Conservation (phyloP, 495 filamentous ascomycete genomes). For the Terfezia boudieri region DNA sequence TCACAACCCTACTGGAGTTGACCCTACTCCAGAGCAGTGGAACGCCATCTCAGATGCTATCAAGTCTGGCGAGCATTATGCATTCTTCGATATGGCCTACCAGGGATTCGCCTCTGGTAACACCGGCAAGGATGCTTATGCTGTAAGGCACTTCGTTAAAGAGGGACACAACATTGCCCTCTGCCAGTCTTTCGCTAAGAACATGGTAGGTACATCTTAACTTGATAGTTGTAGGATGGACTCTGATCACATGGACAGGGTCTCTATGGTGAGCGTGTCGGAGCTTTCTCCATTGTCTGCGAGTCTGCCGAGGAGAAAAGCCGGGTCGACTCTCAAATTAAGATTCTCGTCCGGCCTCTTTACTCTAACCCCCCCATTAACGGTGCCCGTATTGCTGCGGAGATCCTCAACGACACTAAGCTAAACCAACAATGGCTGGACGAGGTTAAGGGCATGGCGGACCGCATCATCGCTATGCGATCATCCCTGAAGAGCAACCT, state of each 20-base stretch:
- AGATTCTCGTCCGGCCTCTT: constrained; percentile 88
- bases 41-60: constrained; percentile 71
- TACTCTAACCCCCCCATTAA: constrained; percentile 97
- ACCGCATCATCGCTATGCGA: constrained; percentile 97
- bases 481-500: constrained; percentile 79
- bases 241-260: constrained; percentile 28
- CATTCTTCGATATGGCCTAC: constrained; percentile 99
- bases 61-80: constrained; percentile 72
- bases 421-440: constrained; percentile 86
- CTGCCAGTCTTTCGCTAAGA: constrained; percentile 96
- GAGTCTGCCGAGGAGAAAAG: constrained; percentile 75
- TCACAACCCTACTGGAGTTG: constrained; percentile 95
- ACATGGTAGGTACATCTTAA: constrained; percentile 46
- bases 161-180: constrained; percentile 78
- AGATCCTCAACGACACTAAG: constrained; percentile 70
- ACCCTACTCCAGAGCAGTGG: constrained; percentile 87
- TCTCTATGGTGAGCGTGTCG: constrained; percentile 95
- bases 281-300: constrained; percentile 83
- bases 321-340: constrained; percentile 90
- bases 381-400: constrained; percentile 78
- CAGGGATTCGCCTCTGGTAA: constrained; percentile 92
- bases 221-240: background rate
- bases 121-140: constrained; percentile 79
- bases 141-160: constrained; percentile 73
- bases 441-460: constrained; percentile 97